Conservation (phyloP, 1,284 basidiomycete genomes). For the Peniophora sp. region DNA sequence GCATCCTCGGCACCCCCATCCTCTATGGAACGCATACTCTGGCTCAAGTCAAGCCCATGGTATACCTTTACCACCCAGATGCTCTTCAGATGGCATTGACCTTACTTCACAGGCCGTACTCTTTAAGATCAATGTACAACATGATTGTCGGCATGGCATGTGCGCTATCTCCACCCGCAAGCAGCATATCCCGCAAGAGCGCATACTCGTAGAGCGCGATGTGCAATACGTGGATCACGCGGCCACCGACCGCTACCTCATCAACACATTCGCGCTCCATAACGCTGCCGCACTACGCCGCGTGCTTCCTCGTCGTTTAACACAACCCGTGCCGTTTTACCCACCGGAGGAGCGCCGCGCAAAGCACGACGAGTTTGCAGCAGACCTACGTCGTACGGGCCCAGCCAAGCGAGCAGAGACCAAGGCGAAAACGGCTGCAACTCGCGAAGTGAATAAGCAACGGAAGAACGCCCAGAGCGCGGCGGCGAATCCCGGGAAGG, state of each 20-base stretch:
- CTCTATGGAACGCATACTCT: too few relatives aligned
- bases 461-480: too few relatives aligned
- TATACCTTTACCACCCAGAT: neutral
- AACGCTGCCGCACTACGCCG: neutral
- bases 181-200: neutral
- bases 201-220: neutral
- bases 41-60: neutral
- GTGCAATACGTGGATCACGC: neutral
- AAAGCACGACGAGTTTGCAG: constrained; percentile 7
- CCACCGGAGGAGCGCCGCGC: neutral
- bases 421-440: constrained; percentile 4
- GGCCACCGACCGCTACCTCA: neutral
- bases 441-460: too few relatives aligned
- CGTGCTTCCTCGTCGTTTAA: constrained; percentile 1
- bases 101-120: neutral
- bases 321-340: constrained; percentile 6
- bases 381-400: constrained; percentile 4
- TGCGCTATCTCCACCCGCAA: neutral
- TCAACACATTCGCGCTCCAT: neutral
- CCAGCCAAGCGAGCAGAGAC: constrained; percentile 8
- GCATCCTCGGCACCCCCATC: too few relatives aligned
- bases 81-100: neutral
- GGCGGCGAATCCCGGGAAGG: too few relatives aligned
- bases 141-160: neutral
- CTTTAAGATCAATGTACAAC: neutral